Percentiles rank a stretch among this genome's conserved stretches.
Evolutionary conservation across 2,329 filamentous ascomycete genomes (phyloP).

Genomic region (Hypoxylon sp.): DNA sequence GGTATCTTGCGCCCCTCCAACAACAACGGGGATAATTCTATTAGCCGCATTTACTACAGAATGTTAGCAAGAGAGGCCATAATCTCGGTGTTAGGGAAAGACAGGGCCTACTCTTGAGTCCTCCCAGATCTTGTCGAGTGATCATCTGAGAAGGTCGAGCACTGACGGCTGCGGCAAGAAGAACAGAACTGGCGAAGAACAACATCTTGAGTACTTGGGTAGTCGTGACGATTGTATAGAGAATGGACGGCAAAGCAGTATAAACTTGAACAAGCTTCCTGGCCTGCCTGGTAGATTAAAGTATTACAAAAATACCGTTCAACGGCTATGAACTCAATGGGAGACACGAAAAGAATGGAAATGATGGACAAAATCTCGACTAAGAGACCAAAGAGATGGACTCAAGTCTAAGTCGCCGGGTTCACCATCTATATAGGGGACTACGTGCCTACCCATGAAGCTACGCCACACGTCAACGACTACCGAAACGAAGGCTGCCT

Average conservation of each 20-base stretch:
- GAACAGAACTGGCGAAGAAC: constrained; percentile 15
- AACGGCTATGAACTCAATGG: constrained; percentile 29
- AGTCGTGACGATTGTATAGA: not conserved
- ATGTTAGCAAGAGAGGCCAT: constrained; percentile 3
- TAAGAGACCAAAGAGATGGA: constrained; percentile 7
- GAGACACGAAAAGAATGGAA: constrained; percentile 18
- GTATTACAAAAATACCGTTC: constrained; percentile 29
- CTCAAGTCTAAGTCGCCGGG: constrained; percentile 11
- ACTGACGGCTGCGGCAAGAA: constrained; percentile 16
- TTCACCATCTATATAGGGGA: constrained; percentile 27
- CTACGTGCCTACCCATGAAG: not conserved
- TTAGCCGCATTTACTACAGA: constrained; percentile 26
- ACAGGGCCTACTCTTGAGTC: constrained; percentile 18
- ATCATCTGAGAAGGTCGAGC: constrained; percentile 24
- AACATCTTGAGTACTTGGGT: constrained; percentile 16
- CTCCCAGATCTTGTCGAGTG: constrained; percentile 13
- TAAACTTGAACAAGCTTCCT: constrained; percentile 7
- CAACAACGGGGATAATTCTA: constrained; percentile 48
- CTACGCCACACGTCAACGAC: not conserved
- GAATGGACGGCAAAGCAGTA: constrained; percentile 13
- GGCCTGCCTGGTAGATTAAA: constrained; percentile 27
- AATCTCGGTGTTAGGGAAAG: not conserved
- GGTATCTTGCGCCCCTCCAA: constrained; percentile 49
- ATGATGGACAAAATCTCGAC: constrained; percentile 10
- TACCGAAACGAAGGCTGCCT: constrained; percentile 1